Conservation (phyloP, 148 eudicot genomes). For the Fagopyrum homotropicum region DNA sequence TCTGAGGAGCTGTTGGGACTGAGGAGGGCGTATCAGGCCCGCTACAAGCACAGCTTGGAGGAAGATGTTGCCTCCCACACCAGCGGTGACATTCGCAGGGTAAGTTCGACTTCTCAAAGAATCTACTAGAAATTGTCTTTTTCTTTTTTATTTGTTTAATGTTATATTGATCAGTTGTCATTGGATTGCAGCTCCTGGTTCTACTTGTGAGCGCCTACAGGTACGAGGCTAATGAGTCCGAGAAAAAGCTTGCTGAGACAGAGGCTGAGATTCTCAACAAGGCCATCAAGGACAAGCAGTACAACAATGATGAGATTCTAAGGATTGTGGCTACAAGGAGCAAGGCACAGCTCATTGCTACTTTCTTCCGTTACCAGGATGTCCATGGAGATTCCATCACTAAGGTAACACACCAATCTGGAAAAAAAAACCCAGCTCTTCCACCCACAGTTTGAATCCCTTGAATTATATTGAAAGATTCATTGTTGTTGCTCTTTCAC, state of each 20-base stretch:
- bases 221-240: constrained; percentile 48
- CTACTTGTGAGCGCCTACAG: constrained; percentile 58
- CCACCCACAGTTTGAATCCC: background rate
- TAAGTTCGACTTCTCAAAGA: background rate
- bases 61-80: constrained; percentile 68
- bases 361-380: constrained; percentile 70
- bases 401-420: constrained; percentile 40
- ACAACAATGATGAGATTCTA: constrained; percentile 54
- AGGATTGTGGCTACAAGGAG: constrained; percentile 79
- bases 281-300: constrained; percentile 41
- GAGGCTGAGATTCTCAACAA: constrained; percentile 61
- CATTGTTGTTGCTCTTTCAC: background rate
- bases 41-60: constrained; percentile 64
- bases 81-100: constrained; percentile 64
- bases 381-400: constrained; percentile 53
- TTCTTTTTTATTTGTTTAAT: background rate
- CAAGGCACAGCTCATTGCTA: constrained; percentile 70
- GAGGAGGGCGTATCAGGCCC: constrained; percentile 68
- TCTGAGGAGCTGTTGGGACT: constrained; percentile 62
- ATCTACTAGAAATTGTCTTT: no score
- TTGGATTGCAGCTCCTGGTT: constrained; percentile 53
- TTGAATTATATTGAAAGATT: background rate
- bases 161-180: background rate
- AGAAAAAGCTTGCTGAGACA: constrained; percentile 40
- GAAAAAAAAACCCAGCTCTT: background rate